Evolutionary conservation across 139 green algal species (phyloP), one percentile per base, ranked within the genome.

Genomic region (Chara braunii): DNA sequence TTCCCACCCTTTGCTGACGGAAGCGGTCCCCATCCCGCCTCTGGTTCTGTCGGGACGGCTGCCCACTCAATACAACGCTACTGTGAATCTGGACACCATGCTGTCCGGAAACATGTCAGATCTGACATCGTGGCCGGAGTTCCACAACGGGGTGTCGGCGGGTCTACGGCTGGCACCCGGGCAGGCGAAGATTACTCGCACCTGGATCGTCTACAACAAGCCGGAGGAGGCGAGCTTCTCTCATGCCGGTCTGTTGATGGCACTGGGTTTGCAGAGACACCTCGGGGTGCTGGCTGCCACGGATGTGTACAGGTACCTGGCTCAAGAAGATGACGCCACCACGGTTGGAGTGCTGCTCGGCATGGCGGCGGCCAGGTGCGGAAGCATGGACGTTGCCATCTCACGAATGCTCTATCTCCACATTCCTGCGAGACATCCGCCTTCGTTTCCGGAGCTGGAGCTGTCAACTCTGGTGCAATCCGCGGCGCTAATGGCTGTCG

Each of bases 131-230:
- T 99, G 93, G 93, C 86, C 91, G 1, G 88, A 98, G 75, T 99
- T 97, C 77, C 91, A 99, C 84, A 95, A 96, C 61, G 93, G 90
- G 3, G 87, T 85, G 8, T 87, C 88, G 0, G 77, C 85, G 43
- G 89, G 84, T 6, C 63, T 96, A 43, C 55, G 79, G 8, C 57
- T 94, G 24, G 80, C 78, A 2, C 42, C 44, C 30, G 64, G 60
- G 52, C 44, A 69, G 57, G 37, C 62, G 50, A 55, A 68, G 34
- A 64, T 95, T 18, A 88, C 71, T 8, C 79, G 89, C 24, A 83
- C 83, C 11, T 95, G 84, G 88, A 80, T 93, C 5, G 75, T 88
- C 44, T 87, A 85, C 81, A 85, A 90, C 77, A 83, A 84, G 69
- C 86, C 91, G 2, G 72, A 76, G 32, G 60, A 77, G 45, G 85